These are phyloP conservation scores for Periconia digitata DNA, from an alignment of 2,329 filamentous ascomycete species.

Conservation along the genomic window DNA sequence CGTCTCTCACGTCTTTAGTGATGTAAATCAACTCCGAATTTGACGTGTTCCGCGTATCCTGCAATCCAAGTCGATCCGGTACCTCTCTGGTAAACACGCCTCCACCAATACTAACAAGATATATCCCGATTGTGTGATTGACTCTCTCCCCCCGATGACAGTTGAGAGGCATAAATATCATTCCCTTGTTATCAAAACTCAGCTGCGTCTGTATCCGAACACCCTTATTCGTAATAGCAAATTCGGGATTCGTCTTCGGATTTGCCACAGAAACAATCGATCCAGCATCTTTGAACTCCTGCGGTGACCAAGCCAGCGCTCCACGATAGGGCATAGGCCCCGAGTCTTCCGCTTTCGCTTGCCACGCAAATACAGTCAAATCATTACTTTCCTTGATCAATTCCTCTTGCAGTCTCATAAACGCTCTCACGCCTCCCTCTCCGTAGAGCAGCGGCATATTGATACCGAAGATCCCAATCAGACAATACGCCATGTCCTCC, in stretches of 20 bases:
- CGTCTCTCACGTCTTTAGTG: no score
- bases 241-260: conserved; percentile 1
- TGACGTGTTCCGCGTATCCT: no score
- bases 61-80: no score
- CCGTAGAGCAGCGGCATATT: conserved; percentile 21
- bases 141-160: background rate
- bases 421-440: conserved; percentile 12
- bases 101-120: no score
- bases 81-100: no score
- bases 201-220: background rate
- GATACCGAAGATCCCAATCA: conserved; percentile 23
- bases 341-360: background rate
- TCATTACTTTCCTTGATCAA: conserved; percentile 10
- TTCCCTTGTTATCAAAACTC: background rate
- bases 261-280: background rate
- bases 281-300: background rate
- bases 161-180: background rate
- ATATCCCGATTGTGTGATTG: no score
- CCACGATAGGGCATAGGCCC: background rate
- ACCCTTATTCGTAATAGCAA: conserved; percentile 5
- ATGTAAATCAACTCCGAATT: no score
- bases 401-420: conserved; percentile 12
- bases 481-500: conserved; percentile 25
- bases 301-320: background rate
- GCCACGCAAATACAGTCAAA: conserved; percentile 6